Evolutionary conservation across 345 rosid species (phyloP).

Genomic region (Limnanthes douglasii): DNA sequence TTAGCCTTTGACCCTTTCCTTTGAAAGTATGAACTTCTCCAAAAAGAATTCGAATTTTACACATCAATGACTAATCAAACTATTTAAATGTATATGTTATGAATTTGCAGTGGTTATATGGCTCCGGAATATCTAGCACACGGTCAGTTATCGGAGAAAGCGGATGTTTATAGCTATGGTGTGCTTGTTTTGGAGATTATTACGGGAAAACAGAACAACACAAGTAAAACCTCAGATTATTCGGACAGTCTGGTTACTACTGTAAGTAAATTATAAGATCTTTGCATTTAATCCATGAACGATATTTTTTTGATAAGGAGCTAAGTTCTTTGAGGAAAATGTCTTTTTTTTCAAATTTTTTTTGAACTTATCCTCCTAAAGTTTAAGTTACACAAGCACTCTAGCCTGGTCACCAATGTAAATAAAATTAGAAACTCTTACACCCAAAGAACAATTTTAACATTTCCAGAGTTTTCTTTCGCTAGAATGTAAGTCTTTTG

Average conservation of each 20-base stretch:
- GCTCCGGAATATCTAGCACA: conserved; percentile 90
- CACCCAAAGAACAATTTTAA: not conserved
- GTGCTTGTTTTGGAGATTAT: conserved; percentile 73
- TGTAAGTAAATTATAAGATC: no score
- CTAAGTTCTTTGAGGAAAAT: no score
- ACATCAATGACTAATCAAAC: not conserved
- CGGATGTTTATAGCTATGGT: conserved; percentile 79
- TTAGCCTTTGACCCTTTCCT: not conserved
- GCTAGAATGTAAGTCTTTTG: no score
- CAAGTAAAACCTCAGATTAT: conserved; percentile 53
- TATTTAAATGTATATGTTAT: conserved; percentile 4
- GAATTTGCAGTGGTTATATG: conserved; percentile 72
- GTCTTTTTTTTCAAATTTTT: no score
- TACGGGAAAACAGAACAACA: conserved; percentile 69
- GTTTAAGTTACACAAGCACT: no score
- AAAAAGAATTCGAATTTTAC: not conserved
- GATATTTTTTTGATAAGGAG: no score
- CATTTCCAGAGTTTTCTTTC: no score
- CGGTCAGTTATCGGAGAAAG: conserved; percentile 91
- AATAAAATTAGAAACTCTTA: no score
- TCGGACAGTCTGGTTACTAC: conserved; percentile 63
- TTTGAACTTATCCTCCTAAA: no score
- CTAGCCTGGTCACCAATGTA: no score
- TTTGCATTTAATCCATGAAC: no score
- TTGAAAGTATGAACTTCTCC: no score